These are phyloP conservation scores for Leccinum incarnatum DNA, from an alignment of 768 basidiomycete genomes.

Conservation along the genomic window DNA sequence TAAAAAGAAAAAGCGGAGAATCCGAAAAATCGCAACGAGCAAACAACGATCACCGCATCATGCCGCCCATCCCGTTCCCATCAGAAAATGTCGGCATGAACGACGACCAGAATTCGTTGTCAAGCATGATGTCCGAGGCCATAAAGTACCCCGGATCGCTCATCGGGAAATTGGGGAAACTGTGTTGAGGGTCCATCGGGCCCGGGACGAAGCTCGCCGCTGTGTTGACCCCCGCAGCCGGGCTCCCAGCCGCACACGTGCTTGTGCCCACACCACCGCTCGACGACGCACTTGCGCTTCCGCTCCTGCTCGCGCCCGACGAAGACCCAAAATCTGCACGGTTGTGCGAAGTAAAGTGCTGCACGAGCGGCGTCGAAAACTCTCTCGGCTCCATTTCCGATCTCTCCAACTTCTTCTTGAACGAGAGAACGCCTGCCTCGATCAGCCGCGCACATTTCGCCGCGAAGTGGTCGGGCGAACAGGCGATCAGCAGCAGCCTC, in stretches of 20 bases:
- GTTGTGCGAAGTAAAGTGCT: slow-evolving; percentile 21
- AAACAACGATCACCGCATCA: slow-evolving; percentile 6
- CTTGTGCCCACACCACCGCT: slow-evolving; percentile 19
- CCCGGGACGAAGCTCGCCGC: background rate
- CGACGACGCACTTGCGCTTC: slow-evolving; percentile 7
- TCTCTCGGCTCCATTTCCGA: slow-evolving; percentile 19
- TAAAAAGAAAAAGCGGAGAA: background rate
- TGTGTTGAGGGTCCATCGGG: slow-evolving; percentile 18
- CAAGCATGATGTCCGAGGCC: slow-evolving; percentile 40
- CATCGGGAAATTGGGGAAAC: slow-evolving; percentile 23
- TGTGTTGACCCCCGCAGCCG: background rate
- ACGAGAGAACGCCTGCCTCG: slow-evolving; percentile 30
- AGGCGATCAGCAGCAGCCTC: slow-evolving; percentile 33
- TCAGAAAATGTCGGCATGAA: slow-evolving; percentile 37
- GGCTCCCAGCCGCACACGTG: slow-evolving; percentile 10
- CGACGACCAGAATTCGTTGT: slow-evolving; percentile 43
- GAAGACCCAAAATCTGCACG: slow-evolving; percentile 20
- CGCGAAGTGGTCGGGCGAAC: slow-evolving; percentile 39
- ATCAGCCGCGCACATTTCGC: slow-evolving; percentile 44
- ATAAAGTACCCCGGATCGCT: slow-evolving; percentile 32
- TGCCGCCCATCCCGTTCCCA: slow-evolving; percentile 11
- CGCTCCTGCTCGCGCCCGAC: slow-evolving; percentile 13
- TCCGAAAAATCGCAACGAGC: background rate
- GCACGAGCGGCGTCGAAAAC: slow-evolving; percentile 16
- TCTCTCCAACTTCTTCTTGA: slow-evolving; percentile 29